Base-by-base conservation (phyloP, 306 rosid species). In the Cucurbita maxima region DNA sequence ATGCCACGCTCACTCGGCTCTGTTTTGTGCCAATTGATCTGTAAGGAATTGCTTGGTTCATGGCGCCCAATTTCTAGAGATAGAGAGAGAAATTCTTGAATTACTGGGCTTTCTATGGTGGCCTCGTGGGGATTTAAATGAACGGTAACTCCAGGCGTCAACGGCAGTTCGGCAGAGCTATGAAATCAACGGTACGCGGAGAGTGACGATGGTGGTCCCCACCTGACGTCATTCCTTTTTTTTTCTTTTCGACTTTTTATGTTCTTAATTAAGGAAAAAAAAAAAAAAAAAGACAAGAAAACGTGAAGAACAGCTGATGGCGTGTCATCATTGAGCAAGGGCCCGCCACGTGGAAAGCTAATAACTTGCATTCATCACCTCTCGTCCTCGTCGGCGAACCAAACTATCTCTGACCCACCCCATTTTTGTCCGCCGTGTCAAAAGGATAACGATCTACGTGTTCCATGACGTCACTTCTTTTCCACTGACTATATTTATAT, bases 31-130 rank as follows among this genome's bases (percentile, higher is more conserved):
- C 50, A 25, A 68, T 47, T 34, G 93, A 82, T 12, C 81, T 75
- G 80, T 79, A 90, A 22, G 96, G 96, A 56, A 90, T 90, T 13
- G 96, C 94, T 77, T 88, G 86, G 54, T 90, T 83, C 96, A 90
- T 90, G 45, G 11, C 30, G 8, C 7, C 54, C 54, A 50, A 14
- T 50, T 50, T 13, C 14, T 7, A 50, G 0, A 12, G 4, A 10
- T 0, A 48, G 2, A 48, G 3, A 13, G 6, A 13, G 18, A 50
- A 11, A 50, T 4, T 2, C 0, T 30, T 30, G 34, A 30, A 30
- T 30, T 25, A 25, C 34, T 25, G 3, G 3, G 3, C 34, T 25
- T 30, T 30, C 34, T 30, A 30, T 30, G 34, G 34, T 30, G 3
- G 34, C 34, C 34, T 30, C 34, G 34, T 3, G 12, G 47, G 11